phyloP scores from a whole-genome alignment of 2,329 filamentous ascomycete species.

The Tolypocladium ovalisporum region DNA sequence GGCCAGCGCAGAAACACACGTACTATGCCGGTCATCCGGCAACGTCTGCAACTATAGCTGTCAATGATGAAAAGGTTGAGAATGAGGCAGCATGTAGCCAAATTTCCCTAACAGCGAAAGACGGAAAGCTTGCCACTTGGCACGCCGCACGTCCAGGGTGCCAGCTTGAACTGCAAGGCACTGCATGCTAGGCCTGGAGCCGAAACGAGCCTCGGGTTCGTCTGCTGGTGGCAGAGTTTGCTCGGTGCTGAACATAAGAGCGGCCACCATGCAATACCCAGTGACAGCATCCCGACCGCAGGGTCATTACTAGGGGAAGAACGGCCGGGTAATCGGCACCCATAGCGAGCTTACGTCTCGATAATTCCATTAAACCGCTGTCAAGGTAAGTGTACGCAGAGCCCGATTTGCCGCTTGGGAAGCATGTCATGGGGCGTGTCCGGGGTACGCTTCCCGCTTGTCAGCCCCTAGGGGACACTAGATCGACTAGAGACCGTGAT shows the following conservation, averaged over 20 bases:
- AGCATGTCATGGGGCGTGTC: not conserved
- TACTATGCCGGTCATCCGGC: not conserved
- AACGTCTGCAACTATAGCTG: not conserved
- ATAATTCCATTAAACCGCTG: not conserved
- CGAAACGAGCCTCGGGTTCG: not conserved
- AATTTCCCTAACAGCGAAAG: not conserved
- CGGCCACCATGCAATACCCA: not conserved
- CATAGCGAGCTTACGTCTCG: not conserved
- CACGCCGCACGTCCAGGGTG: not conserved
- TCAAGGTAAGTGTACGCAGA: not conserved
- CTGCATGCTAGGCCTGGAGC: not conserved
- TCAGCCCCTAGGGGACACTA: not conserved
- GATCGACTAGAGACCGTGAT: not conserved
- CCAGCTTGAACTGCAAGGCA: not conserved
- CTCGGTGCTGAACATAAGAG: not conserved
- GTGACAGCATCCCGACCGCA: not conserved
- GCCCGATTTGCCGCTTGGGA: not conserved
- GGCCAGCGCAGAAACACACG: too few species aligned
- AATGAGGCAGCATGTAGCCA: not conserved
- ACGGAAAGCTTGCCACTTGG: not conserved
- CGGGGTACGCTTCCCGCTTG: not conserved
- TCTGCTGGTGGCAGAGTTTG: not conserved
- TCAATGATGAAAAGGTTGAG: not conserved
- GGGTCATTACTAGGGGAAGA: not conserved
- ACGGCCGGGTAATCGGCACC: not conserved